These are phyloP conservation scores for Centaurea solstitialis DNA, from an alignment of 129 eudicot species.

Conservation along the genomic window DNA sequence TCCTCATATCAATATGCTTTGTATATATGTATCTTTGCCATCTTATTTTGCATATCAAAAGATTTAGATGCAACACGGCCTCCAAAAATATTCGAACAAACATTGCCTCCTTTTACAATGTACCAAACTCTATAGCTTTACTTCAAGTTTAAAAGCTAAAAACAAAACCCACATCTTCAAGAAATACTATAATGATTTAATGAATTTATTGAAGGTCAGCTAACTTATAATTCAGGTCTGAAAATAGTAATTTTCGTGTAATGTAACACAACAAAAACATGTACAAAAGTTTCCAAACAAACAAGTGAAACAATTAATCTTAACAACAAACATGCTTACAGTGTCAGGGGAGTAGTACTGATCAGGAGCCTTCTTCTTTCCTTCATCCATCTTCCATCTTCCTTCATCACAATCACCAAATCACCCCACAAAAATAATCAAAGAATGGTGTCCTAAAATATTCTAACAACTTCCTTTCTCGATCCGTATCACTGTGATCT, in stretches of 20 bases:
- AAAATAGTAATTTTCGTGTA: slow-evolving; percentile 38
- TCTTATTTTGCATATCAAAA: too few species aligned
- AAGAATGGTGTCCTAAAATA: slow-evolving; percentile 52
- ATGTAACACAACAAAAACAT: slow-evolving; percentile 30
- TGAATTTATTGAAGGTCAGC: background rate
- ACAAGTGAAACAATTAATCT: slow-evolving; percentile 48
- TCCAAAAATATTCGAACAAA: too few species aligned
- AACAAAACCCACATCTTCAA: background rate
- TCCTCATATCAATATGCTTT: too few species aligned
- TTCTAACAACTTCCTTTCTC: slow-evolving; percentile 14
- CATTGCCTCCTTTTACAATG: background rate
- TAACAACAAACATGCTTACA: slow-evolving; percentile 51
- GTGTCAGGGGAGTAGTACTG: slow-evolving; percentile 44
- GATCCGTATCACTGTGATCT: slow-evolving; percentile 40
- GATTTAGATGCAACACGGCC: too few species aligned
- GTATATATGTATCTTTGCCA: too few species aligned
- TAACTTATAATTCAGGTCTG: background rate
- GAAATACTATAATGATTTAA: too few species aligned
- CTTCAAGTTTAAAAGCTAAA: background rate
- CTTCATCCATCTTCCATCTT: slow-evolving; percentile 29
- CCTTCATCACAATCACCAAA: slow-evolving; percentile 43
- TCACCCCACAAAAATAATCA: slow-evolving; percentile 43
- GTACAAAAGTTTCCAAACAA: slow-evolving; percentile 48
- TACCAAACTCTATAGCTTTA: background rate
- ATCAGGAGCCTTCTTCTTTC: slow-evolving; percentile 18